These are phyloP conservation scores for Diaporthe caulivora DNA, from an alignment of 2,329 filamentous ascomycete species.

Conservation along the genomic window DNA sequence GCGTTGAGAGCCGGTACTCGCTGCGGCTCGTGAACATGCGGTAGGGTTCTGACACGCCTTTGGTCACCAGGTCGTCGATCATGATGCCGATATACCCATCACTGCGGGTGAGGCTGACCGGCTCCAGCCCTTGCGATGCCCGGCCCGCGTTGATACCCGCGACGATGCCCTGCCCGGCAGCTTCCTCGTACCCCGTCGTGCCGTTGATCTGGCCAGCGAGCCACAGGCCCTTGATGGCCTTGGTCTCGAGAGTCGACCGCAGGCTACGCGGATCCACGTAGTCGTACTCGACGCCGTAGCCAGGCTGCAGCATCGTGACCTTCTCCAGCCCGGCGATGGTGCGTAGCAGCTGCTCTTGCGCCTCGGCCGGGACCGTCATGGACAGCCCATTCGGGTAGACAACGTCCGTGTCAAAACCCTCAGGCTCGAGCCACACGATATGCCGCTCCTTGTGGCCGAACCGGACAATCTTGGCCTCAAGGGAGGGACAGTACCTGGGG, in stretches of 20 bases:
- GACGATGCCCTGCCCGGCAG: slow-evolving; percentile 90
- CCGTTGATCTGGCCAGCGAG: slow-evolving; percentile 98
- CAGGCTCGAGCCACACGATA: slow-evolving; percentile 96
- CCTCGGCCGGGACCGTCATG: slow-evolving; percentile 93
- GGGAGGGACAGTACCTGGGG: slow-evolving; percentile 92
- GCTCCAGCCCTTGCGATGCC: slow-evolving; percentile 73
- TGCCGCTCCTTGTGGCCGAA: slow-evolving; percentile 86
- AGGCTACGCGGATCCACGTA: slow-evolving; percentile 95
- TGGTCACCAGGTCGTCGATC: slow-evolving; percentile 97
- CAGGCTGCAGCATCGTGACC: slow-evolving; percentile 91
- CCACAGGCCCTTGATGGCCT: slow-evolving; percentile 88
- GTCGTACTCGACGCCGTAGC: slow-evolving; percentile 98
- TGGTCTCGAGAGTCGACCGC: slow-evolving; percentile 92
- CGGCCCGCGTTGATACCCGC: slow-evolving; percentile 95
- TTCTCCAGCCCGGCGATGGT: slow-evolving; percentile 91
- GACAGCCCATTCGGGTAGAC: slow-evolving; percentile 98
- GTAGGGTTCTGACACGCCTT: slow-evolving; percentile 96
- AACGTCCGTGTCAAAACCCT: slow-evolving; percentile 90
- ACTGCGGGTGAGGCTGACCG: slow-evolving; percentile 79
- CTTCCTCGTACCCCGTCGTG: slow-evolving; percentile 98
- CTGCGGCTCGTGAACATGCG: slow-evolving; percentile 97
- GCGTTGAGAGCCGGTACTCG: slow-evolving; percentile 93
- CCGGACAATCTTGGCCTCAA: slow-evolving; percentile 93
- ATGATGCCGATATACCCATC: slow-evolving; percentile 99
- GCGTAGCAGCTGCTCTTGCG: slow-evolving; percentile 85